Evolutionary conservation across 768 basidiomycete species (phyloP).

Genomic region (Chalciporus chontae): DNA sequence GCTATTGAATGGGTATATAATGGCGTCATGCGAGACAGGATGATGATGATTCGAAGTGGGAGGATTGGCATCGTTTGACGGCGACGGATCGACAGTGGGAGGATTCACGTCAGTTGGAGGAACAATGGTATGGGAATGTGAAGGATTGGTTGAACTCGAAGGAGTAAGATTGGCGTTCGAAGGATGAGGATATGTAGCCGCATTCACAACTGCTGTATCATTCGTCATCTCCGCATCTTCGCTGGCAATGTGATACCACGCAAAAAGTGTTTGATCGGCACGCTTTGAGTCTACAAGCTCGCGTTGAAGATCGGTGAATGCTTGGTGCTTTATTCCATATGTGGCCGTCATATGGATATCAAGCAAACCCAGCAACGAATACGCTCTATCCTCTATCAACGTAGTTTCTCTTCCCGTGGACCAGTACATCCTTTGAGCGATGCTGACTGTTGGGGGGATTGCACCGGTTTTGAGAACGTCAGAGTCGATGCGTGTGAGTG

Average conservation of each 20-base stretch:
- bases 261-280: conserved; percentile 26
- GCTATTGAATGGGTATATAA: not conserved
- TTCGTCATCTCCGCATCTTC: conserved; percentile 15
- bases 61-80: not conserved
- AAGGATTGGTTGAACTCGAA: too few relatives aligned
- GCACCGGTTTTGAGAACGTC: conserved; percentile 12
- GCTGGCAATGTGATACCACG: conserved; percentile 18
- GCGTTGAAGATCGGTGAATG: conserved; percentile 26
- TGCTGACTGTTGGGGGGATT: conserved; percentile 11
- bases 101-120: too few relatives aligned
- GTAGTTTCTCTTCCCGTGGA: conserved; percentile 22
- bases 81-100: too few relatives aligned
- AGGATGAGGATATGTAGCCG: not conserved
- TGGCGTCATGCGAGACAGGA: not conserved
- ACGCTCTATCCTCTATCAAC: conserved; percentile 27
- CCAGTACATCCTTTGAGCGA: conserved; percentile 30
- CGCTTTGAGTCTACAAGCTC: conserved; percentile 15
- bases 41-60: not conserved
- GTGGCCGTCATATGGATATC: conserved; percentile 13
- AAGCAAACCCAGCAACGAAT: conserved; percentile 29
- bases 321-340: conserved; percentile 25
- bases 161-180: too few relatives aligned
- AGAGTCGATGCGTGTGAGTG: conserved; percentile 13
- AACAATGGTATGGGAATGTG: too few relatives aligned
- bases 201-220: not conserved